Evolutionary conservation across 768 basidiomycete genomes (phyloP), one percentile per base, ranked within the genome.

Genomic region (Tricholomella constricta): DNA sequence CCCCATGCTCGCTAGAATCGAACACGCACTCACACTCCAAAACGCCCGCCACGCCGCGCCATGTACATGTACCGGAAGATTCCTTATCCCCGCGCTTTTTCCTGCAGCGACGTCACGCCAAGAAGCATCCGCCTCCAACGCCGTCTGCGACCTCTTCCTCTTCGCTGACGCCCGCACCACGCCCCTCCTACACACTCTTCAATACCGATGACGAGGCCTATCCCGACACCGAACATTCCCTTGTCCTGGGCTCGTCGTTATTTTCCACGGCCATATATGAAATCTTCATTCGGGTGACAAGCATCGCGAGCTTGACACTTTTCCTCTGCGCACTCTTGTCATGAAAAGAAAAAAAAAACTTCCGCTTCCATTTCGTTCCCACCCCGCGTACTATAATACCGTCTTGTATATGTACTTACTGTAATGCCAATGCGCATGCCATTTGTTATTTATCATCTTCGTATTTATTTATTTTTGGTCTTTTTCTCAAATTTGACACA

Each of bases 291-390:
- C 50, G 54, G 31, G 49, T 61, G 38, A 45, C 52, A 42, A 61
- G 48, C 37, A 55, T 55, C 19, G 40, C 54, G 3, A 56, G 54
- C 27, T 14, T 61, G n/a, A 58, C 54, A 4, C 47, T 61, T 9
- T 32, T 61, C 17, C 45, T 61, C 7, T 51, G 54, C 37, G 50
- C 56, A 4, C 44, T 61, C 34, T 36, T 61, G 45, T 47, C 56
- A 14, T 52, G 37, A 49, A 22, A n/a, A n/a, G n/a, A n/a, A n/a
- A n/a, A n/a, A n/a, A n/a, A n/a, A n/a, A n/a, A n/a, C n/a, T n/a
- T n/a, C n/a, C n/a, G n/a, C 22, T 22, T 29, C 10, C 19, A 15
- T 36, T 34, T 22, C 19, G 2, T 2, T 34, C 29, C 20, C 17
- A 20, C 31, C 8, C 4, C 31, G 9, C 23, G 6, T 15, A 6